These are phyloP conservation scores for Zymoseptoria crescenta DNA, from an alignment of 2,329 filamentous ascomycete genomes.

Conservation along the genomic window DNA sequence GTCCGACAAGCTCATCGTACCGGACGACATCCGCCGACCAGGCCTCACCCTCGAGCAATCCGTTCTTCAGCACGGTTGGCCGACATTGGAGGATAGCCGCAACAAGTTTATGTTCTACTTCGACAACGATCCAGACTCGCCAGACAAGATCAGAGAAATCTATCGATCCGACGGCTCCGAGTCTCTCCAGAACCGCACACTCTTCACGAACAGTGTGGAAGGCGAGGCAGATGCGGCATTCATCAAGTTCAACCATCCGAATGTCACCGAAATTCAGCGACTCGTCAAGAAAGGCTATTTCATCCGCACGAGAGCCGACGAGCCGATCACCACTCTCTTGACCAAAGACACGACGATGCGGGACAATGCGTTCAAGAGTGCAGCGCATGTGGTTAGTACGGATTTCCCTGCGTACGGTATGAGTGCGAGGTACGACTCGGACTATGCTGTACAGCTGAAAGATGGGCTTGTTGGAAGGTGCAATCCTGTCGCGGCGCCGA, in stretches of 20 bases:
- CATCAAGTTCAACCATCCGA: constrained; percentile 44
- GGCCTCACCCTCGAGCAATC: constrained; percentile 41
- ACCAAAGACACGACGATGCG: constrained; percentile 36
- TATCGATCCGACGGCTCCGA: constrained; percentile 32
- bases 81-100: constrained; percentile 37
- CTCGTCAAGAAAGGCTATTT: constrained; percentile 43
- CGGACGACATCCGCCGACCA: constrained; percentile 39
- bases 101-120: constrained; percentile 46
- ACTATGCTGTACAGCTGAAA: constrained; percentile 36
- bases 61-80: constrained; percentile 43
- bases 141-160: constrained; percentile 28
- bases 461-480: constrained; percentile 29
- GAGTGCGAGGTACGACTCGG: constrained; percentile 41
- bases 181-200: constrained; percentile 37
- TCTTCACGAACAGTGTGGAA: constrained; percentile 44
- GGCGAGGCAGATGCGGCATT: constrained; percentile 42
- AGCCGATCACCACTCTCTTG: constrained; percentile 39
- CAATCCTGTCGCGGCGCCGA: constrained; percentile 33
- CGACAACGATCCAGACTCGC: constrained; percentile 40
- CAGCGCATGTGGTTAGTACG: constrained; percentile 44
- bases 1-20: constrained; percentile 36
- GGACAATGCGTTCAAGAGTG: constrained; percentile 38
- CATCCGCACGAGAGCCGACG: constrained; percentile 43
- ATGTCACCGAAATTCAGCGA: constrained; percentile 36
- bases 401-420: constrained; percentile 44